A percentile compares a stretch with the other conserved stretches of the same genome.
These are phyloP conservation scores for Antrodiella citrinella DNA, from an alignment of 768 basidiomycete genomes.

Conservation along the genomic window DNA sequence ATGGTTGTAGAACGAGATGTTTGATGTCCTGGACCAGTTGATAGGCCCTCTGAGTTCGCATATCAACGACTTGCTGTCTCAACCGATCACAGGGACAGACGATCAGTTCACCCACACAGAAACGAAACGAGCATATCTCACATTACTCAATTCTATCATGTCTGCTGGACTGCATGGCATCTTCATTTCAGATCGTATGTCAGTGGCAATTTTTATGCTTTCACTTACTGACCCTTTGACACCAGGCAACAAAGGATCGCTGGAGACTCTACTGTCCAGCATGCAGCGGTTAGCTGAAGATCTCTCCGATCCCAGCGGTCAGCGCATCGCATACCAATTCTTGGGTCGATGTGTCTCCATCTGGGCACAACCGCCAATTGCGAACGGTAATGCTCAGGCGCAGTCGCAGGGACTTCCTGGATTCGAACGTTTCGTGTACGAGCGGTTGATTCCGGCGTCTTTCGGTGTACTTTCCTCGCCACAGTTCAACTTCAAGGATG, in stretches of 20 bases:
- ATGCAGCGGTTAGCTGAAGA: constrained; percentile 71
- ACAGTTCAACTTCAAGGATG: constrained; percentile 83
- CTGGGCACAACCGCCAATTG: constrained; percentile 52
- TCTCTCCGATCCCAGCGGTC: constrained; percentile 62
- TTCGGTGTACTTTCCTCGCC: constrained; percentile 76
- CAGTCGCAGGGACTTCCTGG: constrained; percentile 55
- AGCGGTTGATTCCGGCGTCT: constrained; percentile 70
- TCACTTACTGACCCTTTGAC: constrained; percentile 9
- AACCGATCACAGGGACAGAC: constrained; percentile 81
- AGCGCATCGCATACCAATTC: constrained; percentile 77
- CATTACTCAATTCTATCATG: constrained; percentile 63
- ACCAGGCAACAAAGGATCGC: constrained; percentile 53
- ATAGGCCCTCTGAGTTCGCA: constrained; percentile 81
- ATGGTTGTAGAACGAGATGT: constrained; percentile 62
- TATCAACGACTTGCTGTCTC: constrained; percentile 70
- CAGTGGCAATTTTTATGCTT: not conserved
- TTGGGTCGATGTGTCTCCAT: constrained; percentile 56
- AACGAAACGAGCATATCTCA: constrained; percentile 85
- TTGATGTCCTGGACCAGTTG: constrained; percentile 83
- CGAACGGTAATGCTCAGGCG: constrained; percentile 20
- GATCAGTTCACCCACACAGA: constrained; percentile 70
- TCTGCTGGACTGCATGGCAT: constrained; percentile 73
- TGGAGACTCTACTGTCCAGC: constrained; percentile 69
- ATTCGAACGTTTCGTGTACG: constrained; percentile 89
- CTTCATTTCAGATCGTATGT: constrained; percentile 81